These are phyloP conservation scores for Kwoniella pini DNA, from an alignment of 768 basidiomycete genomes.

Conservation along the genomic window DNA sequence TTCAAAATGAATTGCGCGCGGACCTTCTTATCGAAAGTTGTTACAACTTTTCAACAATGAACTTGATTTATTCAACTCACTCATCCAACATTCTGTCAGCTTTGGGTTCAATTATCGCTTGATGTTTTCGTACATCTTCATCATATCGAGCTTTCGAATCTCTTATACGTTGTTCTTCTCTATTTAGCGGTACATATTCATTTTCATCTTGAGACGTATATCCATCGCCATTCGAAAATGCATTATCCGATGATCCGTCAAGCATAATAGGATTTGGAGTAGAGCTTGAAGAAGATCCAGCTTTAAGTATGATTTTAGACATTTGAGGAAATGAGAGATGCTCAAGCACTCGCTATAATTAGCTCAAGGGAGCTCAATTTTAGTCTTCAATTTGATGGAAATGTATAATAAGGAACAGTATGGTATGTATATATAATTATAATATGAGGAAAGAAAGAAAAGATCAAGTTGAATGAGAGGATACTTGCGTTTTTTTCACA, in stretches of 20 bases:
- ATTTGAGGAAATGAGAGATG: no score
- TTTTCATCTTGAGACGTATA: background rate
- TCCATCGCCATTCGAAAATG: no score
- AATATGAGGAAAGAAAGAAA: background rate
- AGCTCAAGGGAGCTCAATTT: no score
- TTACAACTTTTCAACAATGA: background rate
- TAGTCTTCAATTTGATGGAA: no score
- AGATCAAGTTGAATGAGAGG: no score
- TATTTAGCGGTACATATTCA: background rate
- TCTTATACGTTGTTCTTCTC: conserved; percentile 12
- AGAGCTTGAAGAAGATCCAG: background rate
- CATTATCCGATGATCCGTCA: background rate
- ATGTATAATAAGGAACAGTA: no score
- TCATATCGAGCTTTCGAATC: conserved; percentile 36
- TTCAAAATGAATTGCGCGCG: background rate
- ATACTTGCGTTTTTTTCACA: no score
- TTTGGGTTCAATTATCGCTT: conserved; percentile 28
- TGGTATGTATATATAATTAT: background rate
- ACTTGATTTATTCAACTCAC: conserved; percentile 16
- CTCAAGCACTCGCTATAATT: no score
- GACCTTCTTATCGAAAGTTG: conserved; percentile 1
- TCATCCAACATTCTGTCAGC: conserved; percentile 29
- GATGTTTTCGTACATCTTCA: conserved; percentile 36
- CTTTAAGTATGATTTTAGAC: background rate
- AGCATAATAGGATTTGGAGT: background rate